Evolutionary conservation across 2,329 filamentous ascomycete genomes (phyloP), one percentile per base, ranked within the genome.

Genomic region (Calycina marina): DNA sequence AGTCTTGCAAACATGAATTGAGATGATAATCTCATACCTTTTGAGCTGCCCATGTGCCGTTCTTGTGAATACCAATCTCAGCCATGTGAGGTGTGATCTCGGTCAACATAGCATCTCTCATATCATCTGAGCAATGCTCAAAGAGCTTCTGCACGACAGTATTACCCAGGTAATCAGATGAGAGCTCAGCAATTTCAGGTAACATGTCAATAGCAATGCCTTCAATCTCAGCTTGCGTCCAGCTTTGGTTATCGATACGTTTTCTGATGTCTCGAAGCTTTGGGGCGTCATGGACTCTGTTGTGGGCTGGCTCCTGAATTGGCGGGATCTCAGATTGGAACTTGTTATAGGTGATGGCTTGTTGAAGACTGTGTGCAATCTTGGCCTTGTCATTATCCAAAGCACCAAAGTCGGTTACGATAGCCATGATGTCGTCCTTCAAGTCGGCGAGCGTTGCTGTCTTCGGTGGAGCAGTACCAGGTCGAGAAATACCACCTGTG

Each of bases 131-230:
- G 61, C 90, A 96, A 59, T 83, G 84, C 56, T 98, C 88, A 51
- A 98, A 98, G 28, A 98, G 65, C 59, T 98, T 98, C 60, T 98
- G 90, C 12, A 98, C 88, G n/a, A 98, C 90, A 0, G 90, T 98
- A 60, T 98, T 98, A 46, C 90, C 90, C 18, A 98, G 70, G 49
- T 98, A 98, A 57, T 98, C 90, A 0, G 88, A 93, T 2, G 90
- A 71, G 14, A 98, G 65, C 57, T 98, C 90, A 4, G 86, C 84
- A 52, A 98, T 90, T 55, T 98, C 90, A 6, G 88, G 84, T 11
- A 98, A 70, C 90, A 98, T 98, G 40, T 83, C 82, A 39, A 82
- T 67, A 25, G 90, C 90, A 41, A 90, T 92, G 42, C 76, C 78
- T 56, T 98, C 90, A 45, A 96, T 92, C 56, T 98, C 90, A 12